Conservation (phyloP, 306 rosid genomes). For the Cucurbita moschata region DNA sequence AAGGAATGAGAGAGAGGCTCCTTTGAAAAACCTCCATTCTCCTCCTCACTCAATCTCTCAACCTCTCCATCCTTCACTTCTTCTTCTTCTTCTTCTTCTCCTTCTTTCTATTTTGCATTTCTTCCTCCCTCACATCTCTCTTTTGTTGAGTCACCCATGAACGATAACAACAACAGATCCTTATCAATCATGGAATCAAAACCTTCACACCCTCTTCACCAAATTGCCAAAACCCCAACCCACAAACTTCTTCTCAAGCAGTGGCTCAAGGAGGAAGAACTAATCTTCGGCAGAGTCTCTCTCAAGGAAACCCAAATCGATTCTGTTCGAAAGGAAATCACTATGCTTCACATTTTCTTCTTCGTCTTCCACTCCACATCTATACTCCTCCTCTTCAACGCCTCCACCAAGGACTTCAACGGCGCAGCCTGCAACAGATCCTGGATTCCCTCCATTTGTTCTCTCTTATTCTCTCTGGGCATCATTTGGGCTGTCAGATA, state of each 20-base stretch:
- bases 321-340: constrained; percentile 54
- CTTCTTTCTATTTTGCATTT: neutral
- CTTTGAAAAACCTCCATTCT: neutral
- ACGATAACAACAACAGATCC: constrained; percentile 23
- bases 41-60: neutral
- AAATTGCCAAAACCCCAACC: constrained; percentile 78
- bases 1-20: constrained; percentile 1
- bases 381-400: constrained; percentile 59
- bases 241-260: constrained; percentile 95
- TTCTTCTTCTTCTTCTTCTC: neutral
- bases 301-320: constrained; percentile 79
- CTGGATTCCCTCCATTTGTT: constrained; percentile 75
- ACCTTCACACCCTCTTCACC: constrained; percentile 72
- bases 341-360: constrained; percentile 68
- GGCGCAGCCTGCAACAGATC: constrained; percentile 41
- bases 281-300: constrained; percentile 48
- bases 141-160: constrained; percentile 19
- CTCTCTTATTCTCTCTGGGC: constrained; percentile 56
- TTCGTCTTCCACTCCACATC: constrained; percentile 87
- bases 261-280: constrained; percentile 91
- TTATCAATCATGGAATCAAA: constrained; percentile 62
- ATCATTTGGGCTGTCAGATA: constrained; percentile 75
- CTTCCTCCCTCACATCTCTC: neutral
- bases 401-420: constrained; percentile 13
- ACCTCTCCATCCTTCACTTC: neutral